Evolutionary conservation across 176 grass and related monocot genomes (phyloP).

Genomic region (Hordeum vulgare): MorexV3_pseudomolecules_assembly NC_058518.1:378984877-378985376

Average conservation of each 20-base stretch:
- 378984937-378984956: constrained; percentile 45
- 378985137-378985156: constrained; percentile 67
- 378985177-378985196: constrained; percentile 78
- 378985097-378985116: constrained; percentile 85
- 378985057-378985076: constrained; percentile 32
- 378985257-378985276: neutral
- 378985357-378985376: neutral
- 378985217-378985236: constrained; percentile 49
- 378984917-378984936: constrained; percentile 37
- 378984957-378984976: constrained; percentile 53
- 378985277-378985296: neutral
- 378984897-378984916: constrained; percentile 86
- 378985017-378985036: constrained; percentile 10
- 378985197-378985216: constrained; percentile 84
- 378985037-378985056: constrained; percentile 10
- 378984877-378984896: constrained; percentile 80
- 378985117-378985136: constrained; percentile 77
- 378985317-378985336: neutral
- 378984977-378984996: constrained; percentile 49
- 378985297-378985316: neutral
- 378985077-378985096: constrained; percentile 70
- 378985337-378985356: neutral
- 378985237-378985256: constrained; percentile 22
- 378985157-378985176: constrained; percentile 64
- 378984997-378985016: constrained; percentile 55